These are phyloP conservation scores for Fagopyrum tataricum DNA, from an alignment of 148 eudicot genomes.

Conservation along the genomic window DNA sequence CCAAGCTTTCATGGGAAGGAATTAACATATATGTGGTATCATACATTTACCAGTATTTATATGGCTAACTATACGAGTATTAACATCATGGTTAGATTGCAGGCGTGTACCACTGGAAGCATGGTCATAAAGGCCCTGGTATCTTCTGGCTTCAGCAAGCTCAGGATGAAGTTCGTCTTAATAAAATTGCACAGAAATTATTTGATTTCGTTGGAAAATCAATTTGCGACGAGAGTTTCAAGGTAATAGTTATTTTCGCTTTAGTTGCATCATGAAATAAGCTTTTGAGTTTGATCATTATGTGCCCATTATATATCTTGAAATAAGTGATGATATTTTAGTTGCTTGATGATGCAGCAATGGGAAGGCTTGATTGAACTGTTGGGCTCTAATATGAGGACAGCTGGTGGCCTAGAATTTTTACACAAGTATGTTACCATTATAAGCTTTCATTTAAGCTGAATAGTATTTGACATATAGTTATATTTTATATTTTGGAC, in stretches of 20 bases:
- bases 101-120: constrained; percentile 94
- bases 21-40: not conserved
- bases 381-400: constrained; percentile 71
- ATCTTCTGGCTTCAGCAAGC: constrained; percentile 99
- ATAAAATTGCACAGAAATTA: constrained; percentile 76
- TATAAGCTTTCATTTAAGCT: not conserved
- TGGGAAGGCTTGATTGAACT: constrained; percentile 94
- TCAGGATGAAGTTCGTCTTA: constrained; percentile 79
- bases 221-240: constrained; percentile 75
- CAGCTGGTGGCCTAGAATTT: constrained; percentile 94
- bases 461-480: not conserved
- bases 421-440: constrained; percentile 57
- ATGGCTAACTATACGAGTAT: not conserved
- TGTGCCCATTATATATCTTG: not conserved
- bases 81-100: constrained; percentile 47
- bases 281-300: not conserved
- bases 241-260: constrained; percentile 37
- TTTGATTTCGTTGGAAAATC: constrained; percentile 95
- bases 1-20: not conserved
- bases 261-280: not conserved
- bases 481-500: not conserved
- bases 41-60: not conserved
- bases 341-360: constrained; percentile 50
- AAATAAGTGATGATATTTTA: not conserved
- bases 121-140: constrained; percentile 91